Conservation (phyloP, 441 rosid genomes). For the Adansonia grandidieri region DNA sequence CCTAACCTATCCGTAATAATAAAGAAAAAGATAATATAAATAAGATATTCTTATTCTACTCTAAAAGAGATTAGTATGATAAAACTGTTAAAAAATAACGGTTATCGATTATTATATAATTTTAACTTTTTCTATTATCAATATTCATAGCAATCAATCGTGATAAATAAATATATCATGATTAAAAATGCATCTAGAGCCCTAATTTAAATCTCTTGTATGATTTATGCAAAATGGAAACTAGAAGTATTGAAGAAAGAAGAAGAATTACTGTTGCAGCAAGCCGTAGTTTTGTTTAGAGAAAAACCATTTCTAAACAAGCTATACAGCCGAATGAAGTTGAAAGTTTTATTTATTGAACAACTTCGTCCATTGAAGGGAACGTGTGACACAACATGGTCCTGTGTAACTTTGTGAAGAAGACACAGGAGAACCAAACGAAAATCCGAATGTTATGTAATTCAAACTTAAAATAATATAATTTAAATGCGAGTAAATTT, state of each 20-base stretch:
- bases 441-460: too few relatives aligned
- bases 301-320: background rate
- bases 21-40: too few relatives aligned
- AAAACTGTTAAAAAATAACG: too few relatives aligned
- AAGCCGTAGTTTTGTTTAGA: constrained; percentile 23
- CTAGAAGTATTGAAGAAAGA: constrained; percentile 61
- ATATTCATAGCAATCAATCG: too few relatives aligned
- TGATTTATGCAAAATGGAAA: constrained; percentile 72
- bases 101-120: too few relatives aligned
- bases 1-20: too few relatives aligned
- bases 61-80: background rate
- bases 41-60: background rate
- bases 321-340: constrained; percentile 33
- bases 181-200: too few relatives aligned
- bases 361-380: constrained; percentile 40
- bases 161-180: too few relatives aligned
- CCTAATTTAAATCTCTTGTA: too few relatives aligned
- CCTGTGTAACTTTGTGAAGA: constrained; percentile 17
- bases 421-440: background rate
- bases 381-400: constrained; percentile 12
- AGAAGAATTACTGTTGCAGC: constrained; percentile 56
- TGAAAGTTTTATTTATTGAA: constrained; percentile 39
- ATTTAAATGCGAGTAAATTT: too few relatives aligned
- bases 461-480: too few relatives aligned
- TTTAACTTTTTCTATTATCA: too few relatives aligned